phyloP scores from a whole-genome alignment of 805 yeast genomes.

The Grigorovia jiainica region DNA sequence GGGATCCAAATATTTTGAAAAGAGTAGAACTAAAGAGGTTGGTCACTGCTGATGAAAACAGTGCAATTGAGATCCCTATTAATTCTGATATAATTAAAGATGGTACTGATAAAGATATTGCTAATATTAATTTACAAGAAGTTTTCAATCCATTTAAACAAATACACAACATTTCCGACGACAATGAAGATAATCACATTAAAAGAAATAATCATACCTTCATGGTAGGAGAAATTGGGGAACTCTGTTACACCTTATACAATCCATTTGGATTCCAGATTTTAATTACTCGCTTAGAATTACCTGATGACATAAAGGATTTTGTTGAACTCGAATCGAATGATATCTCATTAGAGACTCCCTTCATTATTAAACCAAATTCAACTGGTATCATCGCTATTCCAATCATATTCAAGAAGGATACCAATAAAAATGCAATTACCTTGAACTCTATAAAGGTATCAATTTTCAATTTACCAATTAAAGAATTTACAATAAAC shows the following conservation, averaged over 20 bases:
- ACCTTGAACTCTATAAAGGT: conserved; percentile 11
- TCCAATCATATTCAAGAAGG: conserved; percentile 13
- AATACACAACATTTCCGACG: conserved; percentile 14
- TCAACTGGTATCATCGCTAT: conserved; percentile 30
- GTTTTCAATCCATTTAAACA: conserved; percentile 49
- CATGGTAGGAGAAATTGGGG: conserved; percentile 55
- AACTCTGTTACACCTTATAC: conserved; percentile 48
- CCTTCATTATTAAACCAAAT: conserved; percentile 32
- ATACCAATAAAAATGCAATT: conserved; percentile 9
- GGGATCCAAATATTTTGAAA: conserved; percentile 66
- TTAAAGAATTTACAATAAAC: conserved; percentile 6
- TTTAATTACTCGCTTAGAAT: conserved; percentile 41
- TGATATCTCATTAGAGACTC: conserved; percentile 12
- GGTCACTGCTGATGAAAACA: conserved; percentile 12
- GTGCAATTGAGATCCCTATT: background rate
- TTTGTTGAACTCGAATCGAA: conserved; percentile 14
- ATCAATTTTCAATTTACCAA: conserved; percentile 19
- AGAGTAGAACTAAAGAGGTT: conserved; percentile 32
- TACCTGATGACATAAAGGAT: conserved; percentile 28
- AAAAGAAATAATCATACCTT: conserved; percentile 7
- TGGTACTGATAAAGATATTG: conserved; percentile 1
- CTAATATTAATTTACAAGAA: conserved; percentile 30
- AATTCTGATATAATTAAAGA: background rate
- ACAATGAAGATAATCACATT: background rate
- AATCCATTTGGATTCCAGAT: conserved; percentile 77